Evolutionary conservation across 768 basidiomycete genomes (phyloP).

Genomic region (Phanerochaete sordida): DNA sequence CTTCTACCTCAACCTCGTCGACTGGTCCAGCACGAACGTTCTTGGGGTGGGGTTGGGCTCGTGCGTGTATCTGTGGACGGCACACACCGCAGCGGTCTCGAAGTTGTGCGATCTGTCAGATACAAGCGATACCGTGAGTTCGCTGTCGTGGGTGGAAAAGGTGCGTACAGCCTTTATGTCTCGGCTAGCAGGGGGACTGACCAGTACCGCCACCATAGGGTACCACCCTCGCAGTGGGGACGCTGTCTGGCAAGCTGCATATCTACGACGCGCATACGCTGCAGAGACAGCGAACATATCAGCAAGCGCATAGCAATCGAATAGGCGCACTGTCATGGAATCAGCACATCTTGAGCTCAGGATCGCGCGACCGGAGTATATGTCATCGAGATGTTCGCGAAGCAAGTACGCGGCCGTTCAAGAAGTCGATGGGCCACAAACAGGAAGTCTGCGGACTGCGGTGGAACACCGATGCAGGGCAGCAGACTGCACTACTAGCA

Average conservation of each 20-base stretch:
- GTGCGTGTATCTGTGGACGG: slow-evolving; percentile 97
- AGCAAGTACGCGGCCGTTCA: slow-evolving; percentile 57
- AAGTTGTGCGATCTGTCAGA: slow-evolving; percentile 79
- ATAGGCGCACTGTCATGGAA: slow-evolving; percentile 98
- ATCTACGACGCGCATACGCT: slow-evolving; percentile 90
- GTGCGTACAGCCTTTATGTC: slow-evolving; percentile 28
- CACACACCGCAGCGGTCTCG: slow-evolving; percentile 87
- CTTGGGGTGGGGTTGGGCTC: slow-evolving; percentile 89
- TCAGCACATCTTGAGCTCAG: slow-evolving; percentile 78
- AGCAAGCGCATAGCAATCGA: slow-evolving; percentile 79
- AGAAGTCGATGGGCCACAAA: slow-evolving; percentile 67
- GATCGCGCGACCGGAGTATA: slow-evolving; percentile 87
- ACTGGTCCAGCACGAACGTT: slow-evolving; percentile 95
- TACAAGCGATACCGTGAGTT: slow-evolving; percentile 75
- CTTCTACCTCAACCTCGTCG: slow-evolving; percentile 97
- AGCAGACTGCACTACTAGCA: slow-evolving; percentile 61
- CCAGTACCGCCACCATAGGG: slow-evolving; percentile 43
- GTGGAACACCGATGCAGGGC: slow-evolving; percentile 67
- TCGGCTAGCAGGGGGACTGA: slow-evolving; percentile 9
- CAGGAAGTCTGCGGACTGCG: slow-evolving; percentile 97
- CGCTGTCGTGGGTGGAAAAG: slow-evolving; percentile 90
- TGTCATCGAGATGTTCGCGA: slow-evolving; percentile 92
- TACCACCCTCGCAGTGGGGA: slow-evolving; percentile 88
- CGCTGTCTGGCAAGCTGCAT: slow-evolving; percentile 81
- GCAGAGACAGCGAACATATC: slow-evolving; percentile 75